Conservation (phyloP, 2,329 filamentous ascomycete genomes). For the Corinectria fuckeliana region DNA sequence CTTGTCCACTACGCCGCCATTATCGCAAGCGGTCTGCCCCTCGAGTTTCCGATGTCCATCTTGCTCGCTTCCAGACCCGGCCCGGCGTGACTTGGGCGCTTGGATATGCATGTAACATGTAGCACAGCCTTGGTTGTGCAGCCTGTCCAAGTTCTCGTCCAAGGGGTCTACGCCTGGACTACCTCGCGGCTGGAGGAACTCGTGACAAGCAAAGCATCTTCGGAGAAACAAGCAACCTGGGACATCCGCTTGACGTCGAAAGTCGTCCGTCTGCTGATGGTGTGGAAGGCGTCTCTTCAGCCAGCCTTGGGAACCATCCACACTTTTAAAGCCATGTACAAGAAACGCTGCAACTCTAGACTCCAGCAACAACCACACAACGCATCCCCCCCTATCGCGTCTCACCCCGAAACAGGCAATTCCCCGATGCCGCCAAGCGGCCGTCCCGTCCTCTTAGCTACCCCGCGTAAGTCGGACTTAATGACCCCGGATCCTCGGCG, state of each 20-base stretch:
- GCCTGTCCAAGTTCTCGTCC: not conserved
- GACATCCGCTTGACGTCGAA: not conserved
- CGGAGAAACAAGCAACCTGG: not conserved
- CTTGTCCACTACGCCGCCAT: not conserved
- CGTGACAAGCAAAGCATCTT: not conserved
- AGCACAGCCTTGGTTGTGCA: constrained; percentile 9
- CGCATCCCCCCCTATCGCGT: constrained; percentile 29
- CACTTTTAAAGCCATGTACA: not conserved
- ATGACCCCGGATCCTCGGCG: constrained; percentile 23
- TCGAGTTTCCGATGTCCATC: not conserved
- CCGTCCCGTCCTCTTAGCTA: constrained; percentile 15
- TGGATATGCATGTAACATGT: constrained; percentile 10
- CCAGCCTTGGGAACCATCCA: constrained; percentile 3
- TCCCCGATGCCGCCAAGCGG: constrained; percentile 29
- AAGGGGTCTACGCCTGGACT: not conserved
- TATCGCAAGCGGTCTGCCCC: not conserved
- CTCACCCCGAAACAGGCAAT: constrained; percentile 33
- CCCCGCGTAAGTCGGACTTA: constrained; percentile 37
- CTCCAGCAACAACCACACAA: too few species aligned
- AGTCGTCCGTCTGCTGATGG: not conserved
- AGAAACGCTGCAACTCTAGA: not conserved
- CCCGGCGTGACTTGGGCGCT: constrained; percentile 21
- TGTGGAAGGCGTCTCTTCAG: not conserved
- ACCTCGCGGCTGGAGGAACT: not conserved
- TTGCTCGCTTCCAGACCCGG: constrained; percentile 6